A percentile compares a stretch with the other conserved stretches of the same genome.
These are phyloP conservation scores for Citrullus mucosospermus DNA, from an alignment of 306 rosid species.

Conservation along the genomic window DNA sequence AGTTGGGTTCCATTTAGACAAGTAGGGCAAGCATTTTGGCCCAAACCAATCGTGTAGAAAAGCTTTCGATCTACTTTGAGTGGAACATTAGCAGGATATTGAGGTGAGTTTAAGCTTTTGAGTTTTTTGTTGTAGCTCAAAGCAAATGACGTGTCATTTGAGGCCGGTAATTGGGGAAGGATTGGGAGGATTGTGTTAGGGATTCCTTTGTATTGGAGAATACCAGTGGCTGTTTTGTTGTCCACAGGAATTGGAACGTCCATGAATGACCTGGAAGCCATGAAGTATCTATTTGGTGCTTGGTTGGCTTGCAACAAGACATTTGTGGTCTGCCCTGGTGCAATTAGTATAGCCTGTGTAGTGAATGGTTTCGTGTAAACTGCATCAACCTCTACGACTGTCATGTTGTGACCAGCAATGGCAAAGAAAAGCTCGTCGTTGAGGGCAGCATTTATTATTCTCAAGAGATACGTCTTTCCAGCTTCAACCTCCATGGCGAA, in stretches of 20 bases:
- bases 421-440: conserved; percentile 72
- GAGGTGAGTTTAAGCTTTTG: conserved; percentile 41
- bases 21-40: conserved; percentile 42
- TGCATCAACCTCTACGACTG: conserved; percentile 88
- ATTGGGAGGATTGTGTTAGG: conserved; percentile 58
- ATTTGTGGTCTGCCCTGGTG: conserved; percentile 86
- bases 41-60: conserved; percentile 62
- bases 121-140: conserved; percentile 40
- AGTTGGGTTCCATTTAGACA: conserved; percentile 68
- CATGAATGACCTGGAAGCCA: conserved; percentile 56
- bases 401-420: conserved; percentile 58
- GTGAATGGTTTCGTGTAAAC: conserved; percentile 72
- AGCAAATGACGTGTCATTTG: conserved; percentile 53
- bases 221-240: conserved; percentile 67
- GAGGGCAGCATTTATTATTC: conserved; percentile 58
- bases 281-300: conserved; percentile 49
- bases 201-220: conserved; percentile 58
- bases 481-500: conserved; percentile 61
- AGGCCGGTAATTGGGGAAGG: conserved; percentile 43
- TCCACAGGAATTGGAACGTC: conserved; percentile 59
- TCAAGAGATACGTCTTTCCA: conserved; percentile 57
- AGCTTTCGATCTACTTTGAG: conserved; percentile 56
- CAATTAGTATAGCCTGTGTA: conserved; percentile 54
- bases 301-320: conserved; percentile 58
- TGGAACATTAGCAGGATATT: conserved; percentile 70